Conservation (phyloP, 768 basidiomycete species). For the Psilocybe cubensis region DNA sequence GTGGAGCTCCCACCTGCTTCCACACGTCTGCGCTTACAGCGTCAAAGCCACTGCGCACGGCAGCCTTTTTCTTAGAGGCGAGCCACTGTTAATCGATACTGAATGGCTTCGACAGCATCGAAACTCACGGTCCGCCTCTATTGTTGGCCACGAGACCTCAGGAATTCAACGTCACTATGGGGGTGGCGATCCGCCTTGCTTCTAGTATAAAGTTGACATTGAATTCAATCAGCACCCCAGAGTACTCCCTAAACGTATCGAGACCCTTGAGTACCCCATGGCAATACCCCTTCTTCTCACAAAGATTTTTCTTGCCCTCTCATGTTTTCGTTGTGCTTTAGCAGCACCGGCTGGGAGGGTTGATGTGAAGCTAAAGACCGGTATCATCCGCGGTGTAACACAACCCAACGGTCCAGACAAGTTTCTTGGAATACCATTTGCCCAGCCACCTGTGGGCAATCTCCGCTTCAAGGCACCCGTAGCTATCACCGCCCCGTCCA, state of each 20-base stretch:
- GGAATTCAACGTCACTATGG: neutral
- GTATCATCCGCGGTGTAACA: conserved; percentile 49
- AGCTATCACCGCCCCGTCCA: conserved; percentile 35
- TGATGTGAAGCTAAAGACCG: conserved; percentile 43
- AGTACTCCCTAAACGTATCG: neutral
- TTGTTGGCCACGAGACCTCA: neutral
- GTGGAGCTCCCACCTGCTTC: neutral
- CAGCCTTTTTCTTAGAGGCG: neutral
- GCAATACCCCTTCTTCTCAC: neutral
- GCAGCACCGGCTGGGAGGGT: conserved; percentile 25
- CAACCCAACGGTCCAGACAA: conserved; percentile 49
- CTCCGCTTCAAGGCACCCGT: conserved; percentile 63
- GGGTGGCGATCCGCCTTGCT: neutral
- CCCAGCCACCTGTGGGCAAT: conserved; percentile 54
- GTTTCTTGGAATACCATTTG: conserved; percentile 68
- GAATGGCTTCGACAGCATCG: neutral
- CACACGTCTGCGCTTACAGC: neutral
- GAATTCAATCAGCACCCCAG: neutral
- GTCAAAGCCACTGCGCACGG: conserved; percentile 2
- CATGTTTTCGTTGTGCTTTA: neutral
- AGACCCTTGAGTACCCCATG: neutral
- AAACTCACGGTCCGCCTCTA: neutral
- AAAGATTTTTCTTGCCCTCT: conserved; percentile 7
- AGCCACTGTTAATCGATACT: neutral
- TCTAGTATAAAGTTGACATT: neutral